phyloP scores from a whole-genome alignment of 306 rosid species.

The Nissolia schottii region DNA sequence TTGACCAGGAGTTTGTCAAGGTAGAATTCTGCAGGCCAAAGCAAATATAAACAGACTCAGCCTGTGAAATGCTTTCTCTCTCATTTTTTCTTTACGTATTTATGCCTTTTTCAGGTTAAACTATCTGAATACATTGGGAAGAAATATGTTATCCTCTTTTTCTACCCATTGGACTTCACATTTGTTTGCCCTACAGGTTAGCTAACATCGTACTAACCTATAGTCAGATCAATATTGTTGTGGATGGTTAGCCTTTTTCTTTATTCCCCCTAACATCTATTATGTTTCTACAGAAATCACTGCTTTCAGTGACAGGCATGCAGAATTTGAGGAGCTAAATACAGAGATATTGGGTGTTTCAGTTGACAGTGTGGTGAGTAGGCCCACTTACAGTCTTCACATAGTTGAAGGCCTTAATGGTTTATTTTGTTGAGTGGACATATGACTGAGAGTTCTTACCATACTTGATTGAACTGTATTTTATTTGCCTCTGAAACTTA shows the following conservation, averaged over 20 bases:
- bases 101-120: conserved; percentile 64
- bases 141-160: conserved; percentile 93
- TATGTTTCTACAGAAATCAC: conserved; percentile 61
- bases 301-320: conserved; percentile 89
- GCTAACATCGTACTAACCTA: conserved; percentile 9
- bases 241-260: neutral
- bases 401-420: neutral
- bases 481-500: neutral
- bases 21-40: conserved; percentile 22
- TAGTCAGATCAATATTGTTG: neutral
- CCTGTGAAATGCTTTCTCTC: neutral
- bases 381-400: neutral
- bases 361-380: conserved; percentile 85
- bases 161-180: conserved; percentile 97
- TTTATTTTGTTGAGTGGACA: neutral
- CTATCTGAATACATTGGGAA: conserved; percentile 94
- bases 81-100: neutral
- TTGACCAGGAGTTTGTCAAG: conserved; percentile 93
- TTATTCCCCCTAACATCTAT: neutral
- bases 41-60: neutral
- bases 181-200: conserved; percentile 97
- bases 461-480: neutral
- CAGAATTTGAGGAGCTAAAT: conserved; percentile 64
- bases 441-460: neutral
- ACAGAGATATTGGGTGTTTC: conserved; percentile 96